phyloP scores from a whole-genome alignment of 2,329 filamentous ascomycete genomes.

The Chalaropsis thielavioides region DNA sequence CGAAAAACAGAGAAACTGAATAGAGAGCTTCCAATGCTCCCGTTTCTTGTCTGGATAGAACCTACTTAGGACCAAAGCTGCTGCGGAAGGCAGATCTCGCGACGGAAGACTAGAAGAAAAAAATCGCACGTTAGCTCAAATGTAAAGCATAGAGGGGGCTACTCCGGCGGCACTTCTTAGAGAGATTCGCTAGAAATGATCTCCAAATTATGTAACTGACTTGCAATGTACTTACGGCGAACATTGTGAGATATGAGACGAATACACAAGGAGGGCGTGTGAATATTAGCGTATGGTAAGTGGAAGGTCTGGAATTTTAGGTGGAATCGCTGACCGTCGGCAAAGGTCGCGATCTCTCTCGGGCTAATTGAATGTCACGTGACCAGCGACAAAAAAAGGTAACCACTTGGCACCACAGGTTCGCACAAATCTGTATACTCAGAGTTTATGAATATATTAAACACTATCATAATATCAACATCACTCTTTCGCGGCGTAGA shows the following conservation, averaged over 20 bases:
- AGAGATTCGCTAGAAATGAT: background rate
- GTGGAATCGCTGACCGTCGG: slow-evolving; percentile 11
- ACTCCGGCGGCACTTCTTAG: background rate
- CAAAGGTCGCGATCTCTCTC: slow-evolving; percentile 16
- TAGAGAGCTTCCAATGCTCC: background rate
- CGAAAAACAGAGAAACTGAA: background rate
- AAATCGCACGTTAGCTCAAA: background rate
- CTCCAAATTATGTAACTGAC: background rate
- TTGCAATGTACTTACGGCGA: slow-evolving; percentile 12
- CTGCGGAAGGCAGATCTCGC: slow-evolving; percentile 37
- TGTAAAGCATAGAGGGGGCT: background rate
- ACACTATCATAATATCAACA: background rate
- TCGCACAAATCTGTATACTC: background rate
- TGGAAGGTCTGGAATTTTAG: background rate
- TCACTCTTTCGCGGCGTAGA: background rate
- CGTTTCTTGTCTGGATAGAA: slow-evolving; percentile 1
- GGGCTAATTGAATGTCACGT: slow-evolving; percentile 14
- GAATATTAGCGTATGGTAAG: slow-evolving; percentile 3
- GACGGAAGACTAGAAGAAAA: slow-evolving; percentile 11
- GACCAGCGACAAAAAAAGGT: background rate
- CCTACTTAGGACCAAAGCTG: slow-evolving; percentile 52
- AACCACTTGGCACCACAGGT: background rate
- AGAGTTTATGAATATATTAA: background rate
- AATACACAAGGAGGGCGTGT: background rate
- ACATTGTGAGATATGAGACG: slow-evolving; percentile 14